Evolutionary conservation across 73 alveolate species (phyloP).

Genomic region (Tetrahymena borealis): DNA sequence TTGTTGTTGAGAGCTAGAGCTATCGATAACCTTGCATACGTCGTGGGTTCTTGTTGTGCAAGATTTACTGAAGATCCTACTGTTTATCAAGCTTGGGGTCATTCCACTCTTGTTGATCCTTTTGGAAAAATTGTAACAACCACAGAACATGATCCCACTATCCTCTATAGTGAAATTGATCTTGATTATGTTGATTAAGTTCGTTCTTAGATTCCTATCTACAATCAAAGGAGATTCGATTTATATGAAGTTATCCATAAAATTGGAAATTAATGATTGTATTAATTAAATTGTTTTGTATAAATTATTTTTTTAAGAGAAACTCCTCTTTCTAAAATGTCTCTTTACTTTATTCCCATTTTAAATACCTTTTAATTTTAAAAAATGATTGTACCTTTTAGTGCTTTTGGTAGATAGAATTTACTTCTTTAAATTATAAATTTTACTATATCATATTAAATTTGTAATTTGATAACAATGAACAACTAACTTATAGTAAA

Average conservation of each 20-base stretch:
- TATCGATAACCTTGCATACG: conserved; percentile 75
- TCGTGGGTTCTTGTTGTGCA: conserved; percentile 86
- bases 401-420: too few species aligned
- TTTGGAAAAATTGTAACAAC: conserved; percentile 70
- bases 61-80: conserved; percentile 52
- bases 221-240: conserved; percentile 60
- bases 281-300: not conserved
- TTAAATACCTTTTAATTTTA: too few species aligned
- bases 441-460: too few species aligned
- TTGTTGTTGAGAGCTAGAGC: conserved; percentile 84
- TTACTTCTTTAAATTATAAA: too few species aligned
- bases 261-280: not conserved
- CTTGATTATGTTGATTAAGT: conserved; percentile 50
- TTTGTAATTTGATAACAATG: too few species aligned
- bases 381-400: too few species aligned
- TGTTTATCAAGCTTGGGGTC: conserved; percentile 71
- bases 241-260: conserved; percentile 45
- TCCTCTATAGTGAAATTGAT: conserved; percentile 63
- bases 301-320: too few species aligned
- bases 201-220: conserved; percentile 60
- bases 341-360: too few species aligned
- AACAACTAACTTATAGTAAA: too few species aligned
- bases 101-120: conserved; percentile 78
- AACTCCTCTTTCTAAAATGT: too few species aligned
- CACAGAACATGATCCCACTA: conserved; percentile 61